Evolutionary conservation across 805 yeast genomes (phyloP).

Genomic region (Yamadazyma sp.): DNA sequence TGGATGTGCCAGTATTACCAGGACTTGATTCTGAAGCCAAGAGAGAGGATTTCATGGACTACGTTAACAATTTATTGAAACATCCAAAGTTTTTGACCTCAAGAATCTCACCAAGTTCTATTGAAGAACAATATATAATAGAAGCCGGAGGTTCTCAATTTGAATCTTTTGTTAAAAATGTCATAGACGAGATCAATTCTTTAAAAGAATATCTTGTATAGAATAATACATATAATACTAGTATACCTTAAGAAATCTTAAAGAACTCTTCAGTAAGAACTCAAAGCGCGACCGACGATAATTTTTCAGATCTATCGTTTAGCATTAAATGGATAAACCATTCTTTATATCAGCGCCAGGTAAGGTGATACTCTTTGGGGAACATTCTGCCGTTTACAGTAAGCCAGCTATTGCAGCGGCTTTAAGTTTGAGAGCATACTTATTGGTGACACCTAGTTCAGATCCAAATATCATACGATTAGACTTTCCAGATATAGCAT

Average conservation of each 20-base stretch:
- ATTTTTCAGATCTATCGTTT: no score
- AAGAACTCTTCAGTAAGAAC: no score
- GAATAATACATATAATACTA: no score
- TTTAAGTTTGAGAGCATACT: slow-evolving; percentile 77
- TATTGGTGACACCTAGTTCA: slow-evolving; percentile 54
- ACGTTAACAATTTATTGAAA: slow-evolving; percentile 68
- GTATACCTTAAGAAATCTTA: no score
- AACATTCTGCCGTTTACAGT: slow-evolving; percentile 91
- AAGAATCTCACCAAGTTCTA: slow-evolving; percentile 58
- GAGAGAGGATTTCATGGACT: slow-evolving; percentile 55
- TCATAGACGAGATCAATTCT: slow-evolving; percentile 36
- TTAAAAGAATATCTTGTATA: slow-evolving; percentile 27
- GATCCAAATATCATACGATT: slow-evolving; percentile 46
- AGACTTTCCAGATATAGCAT: slow-evolving; percentile 80
- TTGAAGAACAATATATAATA: slow-evolving; percentile 60
- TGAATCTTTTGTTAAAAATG: slow-evolving; percentile 23
- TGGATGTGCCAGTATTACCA: slow-evolving; percentile 41
- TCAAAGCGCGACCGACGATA: no score
- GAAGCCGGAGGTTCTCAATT: slow-evolving; percentile 41
- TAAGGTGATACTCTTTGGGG: slow-evolving; percentile 93
- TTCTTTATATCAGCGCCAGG: slow-evolving; percentile 93
- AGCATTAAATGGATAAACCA: slow-evolving; percentile 5
- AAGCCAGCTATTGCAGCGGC: slow-evolving; percentile 98
- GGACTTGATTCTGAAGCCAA: slow-evolving; percentile 62
- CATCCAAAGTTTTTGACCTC: slow-evolving; percentile 84